Evolutionary conservation across 306 rosid genomes (phyloP).

Genomic region (Pueraria montana): DNA sequence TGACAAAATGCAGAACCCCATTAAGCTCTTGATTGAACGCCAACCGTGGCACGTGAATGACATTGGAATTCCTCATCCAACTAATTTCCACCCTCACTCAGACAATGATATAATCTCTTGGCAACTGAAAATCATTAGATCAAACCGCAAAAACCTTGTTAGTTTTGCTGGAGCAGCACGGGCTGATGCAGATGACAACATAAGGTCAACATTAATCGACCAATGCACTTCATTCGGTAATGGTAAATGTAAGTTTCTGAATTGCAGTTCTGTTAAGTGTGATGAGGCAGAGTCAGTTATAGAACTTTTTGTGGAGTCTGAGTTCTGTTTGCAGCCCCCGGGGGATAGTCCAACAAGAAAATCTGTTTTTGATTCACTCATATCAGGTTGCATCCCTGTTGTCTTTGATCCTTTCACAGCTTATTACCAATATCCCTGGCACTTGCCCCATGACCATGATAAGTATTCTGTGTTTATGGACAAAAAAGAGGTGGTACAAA

Average conservation of each 20-base stretch:
- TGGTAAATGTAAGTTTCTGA: constrained; percentile 59
- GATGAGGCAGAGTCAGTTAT: constrained; percentile 58
- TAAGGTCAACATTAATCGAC: constrained; percentile 64
- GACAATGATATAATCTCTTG: constrained; percentile 68
- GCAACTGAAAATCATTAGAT: constrained; percentile 64
- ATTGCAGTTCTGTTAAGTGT: constrained; percentile 61
- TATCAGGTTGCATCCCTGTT: constrained; percentile 81
- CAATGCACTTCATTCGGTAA: constrained; percentile 60
- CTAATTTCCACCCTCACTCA: constrained; percentile 77
- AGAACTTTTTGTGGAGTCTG: constrained; percentile 72
- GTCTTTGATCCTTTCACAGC: constrained; percentile 79
- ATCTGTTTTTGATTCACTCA: constrained; percentile 75
- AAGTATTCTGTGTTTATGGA: constrained; percentile 78
- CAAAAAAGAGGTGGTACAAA: constrained; percentile 60
- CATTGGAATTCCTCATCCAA: constrained; percentile 84
- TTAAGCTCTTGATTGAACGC: constrained; percentile 78
- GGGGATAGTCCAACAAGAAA: constrained; percentile 86
- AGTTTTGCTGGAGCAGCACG: constrained; percentile 77
- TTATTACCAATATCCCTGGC: constrained; percentile 88
- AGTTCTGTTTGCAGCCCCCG: constrained; percentile 84
- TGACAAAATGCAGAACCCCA: constrained; percentile 71
- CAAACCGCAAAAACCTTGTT: constrained; percentile 54
- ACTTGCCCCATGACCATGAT: constrained; percentile 63
- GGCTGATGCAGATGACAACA: constrained; percentile 57
- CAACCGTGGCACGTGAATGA: constrained; percentile 85